Evolutionary conservation across 805 yeast genomes (phyloP).

Genomic region (Sugiyamaella qingdaonensis): DNA sequence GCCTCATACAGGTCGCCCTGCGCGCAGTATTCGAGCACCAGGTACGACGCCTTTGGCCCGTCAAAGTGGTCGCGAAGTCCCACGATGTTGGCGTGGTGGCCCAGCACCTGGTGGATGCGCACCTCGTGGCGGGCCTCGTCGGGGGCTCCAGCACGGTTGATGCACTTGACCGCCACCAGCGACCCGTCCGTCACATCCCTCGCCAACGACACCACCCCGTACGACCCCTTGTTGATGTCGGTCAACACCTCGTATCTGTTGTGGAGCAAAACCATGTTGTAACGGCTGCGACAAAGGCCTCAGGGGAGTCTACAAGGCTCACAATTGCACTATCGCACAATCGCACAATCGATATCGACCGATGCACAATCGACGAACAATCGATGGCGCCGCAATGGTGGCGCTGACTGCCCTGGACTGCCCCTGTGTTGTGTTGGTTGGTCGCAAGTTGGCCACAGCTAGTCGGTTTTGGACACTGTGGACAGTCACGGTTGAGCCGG

Average conservation of each 20-base stretch:
- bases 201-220: slow-evolving; percentile 87
- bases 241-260: slow-evolving; percentile 59
- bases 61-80: slow-evolving; percentile 71
- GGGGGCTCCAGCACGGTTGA: slow-evolving; percentile 27
- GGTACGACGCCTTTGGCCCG: slow-evolving; percentile 48
- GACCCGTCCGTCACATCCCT: slow-evolving; percentile 51
- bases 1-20: slow-evolving; percentile 85
- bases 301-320: too few species aligned
- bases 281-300: too few species aligned
- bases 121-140: slow-evolving; percentile 48
- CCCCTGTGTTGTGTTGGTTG: too few species aligned
- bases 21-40: slow-evolving; percentile 80
- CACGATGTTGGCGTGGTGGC: slow-evolving; percentile 72
- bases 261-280: slow-evolving; percentile 21
- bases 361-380: too few species aligned
- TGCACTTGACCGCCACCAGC: slow-evolving; percentile 81
- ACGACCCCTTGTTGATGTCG: slow-evolving; percentile 81
- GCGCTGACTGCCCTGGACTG: too few species aligned
- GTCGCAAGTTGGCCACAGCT: too few species aligned
- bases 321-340: too few species aligned
- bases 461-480: too few species aligned
- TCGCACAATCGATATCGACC: too few species aligned
- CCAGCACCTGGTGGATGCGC: slow-evolving; percentile 67
- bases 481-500: too few species aligned
- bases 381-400: too few species aligned